Conservation (phyloP, 1,284 basidiomycete genomes). For the Sutorius eximius region DNA sequence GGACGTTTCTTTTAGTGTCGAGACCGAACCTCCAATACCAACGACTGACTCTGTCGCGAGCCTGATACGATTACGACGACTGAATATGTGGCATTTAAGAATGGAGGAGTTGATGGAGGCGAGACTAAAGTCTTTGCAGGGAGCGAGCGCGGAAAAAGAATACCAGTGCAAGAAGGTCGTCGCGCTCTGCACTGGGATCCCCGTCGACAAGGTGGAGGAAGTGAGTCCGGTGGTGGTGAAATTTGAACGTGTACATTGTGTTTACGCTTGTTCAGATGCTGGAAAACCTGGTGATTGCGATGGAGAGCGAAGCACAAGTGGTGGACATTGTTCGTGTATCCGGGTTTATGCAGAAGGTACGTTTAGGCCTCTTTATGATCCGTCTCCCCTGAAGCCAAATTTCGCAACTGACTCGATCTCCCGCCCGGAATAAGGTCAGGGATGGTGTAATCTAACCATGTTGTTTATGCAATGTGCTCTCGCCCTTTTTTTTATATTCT, state of each 20-base stretch:
- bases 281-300: slow-evolving; percentile 83
- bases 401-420: slow-evolving; percentile 22
- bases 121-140: slow-evolving; percentile 70
- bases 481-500: slow-evolving; percentile 10
- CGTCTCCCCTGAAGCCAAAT: slow-evolving; percentile 20
- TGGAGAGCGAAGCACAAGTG: slow-evolving; percentile 84
- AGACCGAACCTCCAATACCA: slow-evolving; percentile 68
- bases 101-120: slow-evolving; percentile 74
- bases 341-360: slow-evolving; percentile 84
- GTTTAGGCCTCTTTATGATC: slow-evolving; percentile 12
- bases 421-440: slow-evolving; percentile 52
- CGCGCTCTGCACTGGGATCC: slow-evolving; percentile 84
- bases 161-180: slow-evolving; percentile 91
- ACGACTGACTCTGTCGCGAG: slow-evolving; percentile 54
- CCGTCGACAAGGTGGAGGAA: slow-evolving; percentile 85
- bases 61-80: slow-evolving; percentile 68
- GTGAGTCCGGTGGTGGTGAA: slow-evolving; percentile 50
- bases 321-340: slow-evolving; percentile 86
- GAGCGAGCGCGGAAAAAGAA: slow-evolving; percentile 82
- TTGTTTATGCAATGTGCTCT: slow-evolving; percentile 13
- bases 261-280: slow-evolving; percentile 63
- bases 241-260: slow-evolving; percentile 13
- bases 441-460: slow-evolving; percentile 61
- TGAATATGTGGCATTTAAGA: slow-evolving; percentile 81
- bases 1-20: slow-evolving; percentile 63